Evolutionary conservation across 306 rosid genomes (phyloP).

Genomic region (Arachis stenosperma): DNA sequence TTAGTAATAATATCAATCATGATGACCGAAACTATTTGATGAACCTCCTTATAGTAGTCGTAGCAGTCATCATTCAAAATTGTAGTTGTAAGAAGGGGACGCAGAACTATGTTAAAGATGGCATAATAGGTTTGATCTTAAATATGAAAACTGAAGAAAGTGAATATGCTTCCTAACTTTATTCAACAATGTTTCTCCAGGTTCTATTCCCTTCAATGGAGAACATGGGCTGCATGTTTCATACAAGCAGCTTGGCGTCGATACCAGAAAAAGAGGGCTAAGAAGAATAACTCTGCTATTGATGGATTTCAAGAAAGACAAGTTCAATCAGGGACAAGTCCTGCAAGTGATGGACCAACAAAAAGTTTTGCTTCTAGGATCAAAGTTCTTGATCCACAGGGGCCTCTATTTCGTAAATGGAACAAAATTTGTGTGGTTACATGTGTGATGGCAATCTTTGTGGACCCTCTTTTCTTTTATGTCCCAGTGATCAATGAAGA

Average conservation of each 20-base stretch:
- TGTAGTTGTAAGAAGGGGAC: neutral
- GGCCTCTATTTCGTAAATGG: slow-evolving; percentile 75
- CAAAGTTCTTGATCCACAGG: slow-evolving; percentile 79
- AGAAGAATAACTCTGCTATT: slow-evolving; percentile 23
- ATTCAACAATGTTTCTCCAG: slow-evolving; percentile 24
- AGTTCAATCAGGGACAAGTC: slow-evolving; percentile 40
- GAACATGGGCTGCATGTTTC: slow-evolving; percentile 69
- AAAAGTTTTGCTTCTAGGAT: slow-evolving; percentile 39
- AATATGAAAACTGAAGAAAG: neutral
- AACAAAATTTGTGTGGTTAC: slow-evolving; percentile 79
- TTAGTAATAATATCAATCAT: no score
- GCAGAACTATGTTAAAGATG: neutral
- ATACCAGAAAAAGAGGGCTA: slow-evolving; percentile 49
- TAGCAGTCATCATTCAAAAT: neutral
- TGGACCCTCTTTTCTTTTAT: slow-evolving; percentile 89
- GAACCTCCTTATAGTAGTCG: no score
- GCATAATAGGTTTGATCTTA: neutral
- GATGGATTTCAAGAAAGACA: slow-evolving; percentile 42
- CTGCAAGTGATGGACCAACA: slow-evolving; percentile 36
- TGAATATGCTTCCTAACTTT: neutral
- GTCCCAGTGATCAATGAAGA: slow-evolving; percentile 49
- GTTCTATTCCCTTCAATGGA: slow-evolving; percentile 71
- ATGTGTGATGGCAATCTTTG: slow-evolving; percentile 71
- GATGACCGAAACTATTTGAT: no score
- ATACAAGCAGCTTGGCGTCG: slow-evolving; percentile 86